Base-by-base conservation (phyloP, 345 rosid genomes). In the Kernera saxatilis region DNA sequence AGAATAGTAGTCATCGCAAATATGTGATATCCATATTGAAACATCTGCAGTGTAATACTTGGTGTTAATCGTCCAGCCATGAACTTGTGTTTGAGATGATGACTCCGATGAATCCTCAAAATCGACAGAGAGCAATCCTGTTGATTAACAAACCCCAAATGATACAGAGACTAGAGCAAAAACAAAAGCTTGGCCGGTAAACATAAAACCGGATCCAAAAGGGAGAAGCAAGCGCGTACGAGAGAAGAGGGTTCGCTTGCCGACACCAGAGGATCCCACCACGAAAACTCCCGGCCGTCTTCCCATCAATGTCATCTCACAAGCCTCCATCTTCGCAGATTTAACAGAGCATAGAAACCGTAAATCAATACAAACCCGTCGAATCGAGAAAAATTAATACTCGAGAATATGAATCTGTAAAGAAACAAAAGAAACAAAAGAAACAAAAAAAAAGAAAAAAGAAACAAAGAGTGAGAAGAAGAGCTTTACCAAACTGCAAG, bases 41-140 rank as follows among this genome's bases (percentile, higher is more conserved):
- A 87, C 93, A 77, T 88, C 95, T 15, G 97, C 98, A 10, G 87
- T 66, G 79, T 90, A 93, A 81, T 93, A 93, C 83, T 90, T 93
- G 1, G 95, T 93, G 78, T 90, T 69, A 50, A 87, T 93, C 49
- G 81, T 86, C 97, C 97, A 93, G 58, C 84, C 84, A 26, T 78
- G 84, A 51, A 79, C 82, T 62, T 75, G 54, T 32, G 77, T 45
- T 54, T 88, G 73, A 2, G 85, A 66, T 22, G 85, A 60, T n/a
- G 84, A 63, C 65, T 86, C 89, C 48, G 77, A 74, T 32, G 71
- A 78, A 70, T 87, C 97, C 54, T 86, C 91, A 37, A 84, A 82
- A 67, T 89, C 88, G 59, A 80, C 78, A 6, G 91, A 79, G 59
- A 84, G 66, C 61, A 91, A 77, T 48, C 96, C 96, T 91, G 64